Evolutionary conservation across 176 grass and related monocot genomes (phyloP).

Genomic region (Elymus sibiricus): DNA sequence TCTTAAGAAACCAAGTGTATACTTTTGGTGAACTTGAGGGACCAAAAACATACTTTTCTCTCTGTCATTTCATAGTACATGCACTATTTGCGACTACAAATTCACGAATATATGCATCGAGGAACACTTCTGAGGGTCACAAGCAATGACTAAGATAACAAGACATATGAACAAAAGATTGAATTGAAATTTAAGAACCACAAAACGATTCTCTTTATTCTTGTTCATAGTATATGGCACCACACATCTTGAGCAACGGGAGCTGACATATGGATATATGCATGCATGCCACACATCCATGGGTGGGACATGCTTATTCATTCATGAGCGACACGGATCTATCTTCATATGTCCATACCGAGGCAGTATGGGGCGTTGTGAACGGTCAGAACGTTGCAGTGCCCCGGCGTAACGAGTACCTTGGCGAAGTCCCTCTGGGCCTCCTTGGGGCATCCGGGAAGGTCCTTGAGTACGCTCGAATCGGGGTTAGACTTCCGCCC

Average conservation of each 20-base stretch:
- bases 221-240: not conserved
- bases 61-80: too few relatives aligned
- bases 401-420: not conserved
- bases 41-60: too few relatives aligned
- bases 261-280: not conserved
- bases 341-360: not conserved
- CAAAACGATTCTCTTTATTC: not conserved
- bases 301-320: not conserved
- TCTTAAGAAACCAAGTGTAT: too few relatives aligned
- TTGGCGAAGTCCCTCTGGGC: not conserved
- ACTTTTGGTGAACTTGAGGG: too few relatives aligned
- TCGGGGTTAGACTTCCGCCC: not conserved
- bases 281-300: not conserved
- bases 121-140: too few relatives aligned
- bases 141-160: too few relatives aligned
- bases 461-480: not conserved
- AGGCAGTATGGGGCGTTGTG: not conserved
- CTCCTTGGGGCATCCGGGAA: not conserved
- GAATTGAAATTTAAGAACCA: not conserved
- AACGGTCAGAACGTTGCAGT: not conserved
- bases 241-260: too few relatives aligned
- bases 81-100: too few relatives aligned
- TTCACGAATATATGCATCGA: too few relatives aligned
- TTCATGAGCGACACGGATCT: not conserved
- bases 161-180: not conserved